A percentile compares a stretch with the other conserved stretches of the same genome.
These are phyloP conservation scores for Quercus alba DNA, from an alignment of 306 rosid genomes.

Conservation along the genomic window DNA sequence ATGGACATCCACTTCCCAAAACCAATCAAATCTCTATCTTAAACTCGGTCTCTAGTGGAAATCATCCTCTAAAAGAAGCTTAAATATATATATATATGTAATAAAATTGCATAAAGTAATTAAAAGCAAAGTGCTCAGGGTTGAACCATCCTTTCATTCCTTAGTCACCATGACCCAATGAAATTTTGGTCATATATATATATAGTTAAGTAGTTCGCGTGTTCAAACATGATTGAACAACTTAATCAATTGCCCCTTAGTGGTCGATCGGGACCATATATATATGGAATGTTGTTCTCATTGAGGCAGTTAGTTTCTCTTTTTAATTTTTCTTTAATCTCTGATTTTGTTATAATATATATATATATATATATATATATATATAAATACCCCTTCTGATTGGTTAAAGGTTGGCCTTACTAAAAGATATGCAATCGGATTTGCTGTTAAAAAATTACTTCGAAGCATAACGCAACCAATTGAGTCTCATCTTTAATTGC, in stretches of 20 bases:
- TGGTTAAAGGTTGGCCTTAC: not conserved
- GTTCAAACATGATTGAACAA: not conserved
- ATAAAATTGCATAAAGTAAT: not conserved
- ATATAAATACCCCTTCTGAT: not conserved
- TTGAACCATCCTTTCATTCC: constrained; percentile 38
- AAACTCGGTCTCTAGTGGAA: not conserved
- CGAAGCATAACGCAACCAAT: not conserved
- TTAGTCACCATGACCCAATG: constrained; percentile 47
- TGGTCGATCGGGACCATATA: not conserved
- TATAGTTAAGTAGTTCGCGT: not conserved
- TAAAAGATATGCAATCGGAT: not conserved
- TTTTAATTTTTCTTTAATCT: not conserved
- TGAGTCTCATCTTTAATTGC: not conserved
- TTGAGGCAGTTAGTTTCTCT: not conserved
- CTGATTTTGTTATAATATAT: no score
- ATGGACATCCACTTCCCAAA: constrained; percentile 23
- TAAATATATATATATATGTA: not conserved
- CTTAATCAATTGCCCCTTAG: not conserved
- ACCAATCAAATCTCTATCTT: not conserved
- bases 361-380: no score
- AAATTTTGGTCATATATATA: not conserved
- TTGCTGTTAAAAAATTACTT: not conserved
- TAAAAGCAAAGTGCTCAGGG: constrained; percentile 16
- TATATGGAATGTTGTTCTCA: not conserved
- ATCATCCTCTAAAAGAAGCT: not conserved